Conservation (phyloP, 2,329 filamentous ascomycete genomes). For the Fusarium drepaniforme region DNA sequence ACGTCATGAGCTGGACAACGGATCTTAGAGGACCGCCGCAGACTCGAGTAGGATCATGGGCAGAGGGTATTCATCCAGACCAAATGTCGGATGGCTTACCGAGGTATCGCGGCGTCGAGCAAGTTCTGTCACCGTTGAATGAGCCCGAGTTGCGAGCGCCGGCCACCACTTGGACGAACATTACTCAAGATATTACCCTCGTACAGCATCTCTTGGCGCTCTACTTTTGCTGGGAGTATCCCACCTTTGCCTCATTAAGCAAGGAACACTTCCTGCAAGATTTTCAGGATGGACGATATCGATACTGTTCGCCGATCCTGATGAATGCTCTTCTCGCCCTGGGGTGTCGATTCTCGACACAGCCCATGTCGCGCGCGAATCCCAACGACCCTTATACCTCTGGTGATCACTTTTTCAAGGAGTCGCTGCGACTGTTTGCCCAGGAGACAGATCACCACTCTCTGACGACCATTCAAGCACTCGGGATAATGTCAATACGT, state of each 20-base stretch:
- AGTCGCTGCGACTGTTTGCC: conserved; percentile 72
- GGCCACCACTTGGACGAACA: conserved; percentile 67
- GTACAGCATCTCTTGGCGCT: conserved; percentile 74
- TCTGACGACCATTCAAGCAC: conserved; percentile 79
- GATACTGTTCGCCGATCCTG: conserved; percentile 76
- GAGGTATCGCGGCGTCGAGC: conserved; percentile 58
- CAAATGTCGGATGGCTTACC: conserved; percentile 47
- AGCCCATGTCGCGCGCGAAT: conserved; percentile 72
- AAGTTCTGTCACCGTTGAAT: conserved; percentile 61
- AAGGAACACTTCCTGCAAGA: conserved; percentile 78
- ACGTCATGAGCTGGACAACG: conserved; percentile 60
- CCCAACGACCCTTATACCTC: conserved; percentile 72
- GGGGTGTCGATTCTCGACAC: conserved; percentile 76
- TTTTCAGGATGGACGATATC: conserved; percentile 69
- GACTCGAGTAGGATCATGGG: conserved; percentile 63
- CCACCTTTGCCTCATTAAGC: conserved; percentile 79
- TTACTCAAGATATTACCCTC: conserved; percentile 69
- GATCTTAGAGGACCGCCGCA: conserved; percentile 55
- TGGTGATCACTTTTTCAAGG: conserved; percentile 81
- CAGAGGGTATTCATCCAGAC: conserved; percentile 56
- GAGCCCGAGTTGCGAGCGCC: conserved; percentile 58
- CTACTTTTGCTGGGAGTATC: conserved; percentile 83
- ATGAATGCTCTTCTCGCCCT: conserved; percentile 75
- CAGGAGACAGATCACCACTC: conserved; percentile 69
- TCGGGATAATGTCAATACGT: conserved; percentile 81